Evolutionary conservation across 768 basidiomycete genomes (phyloP).

Genomic region (Fomitopsis serialis): DNA sequence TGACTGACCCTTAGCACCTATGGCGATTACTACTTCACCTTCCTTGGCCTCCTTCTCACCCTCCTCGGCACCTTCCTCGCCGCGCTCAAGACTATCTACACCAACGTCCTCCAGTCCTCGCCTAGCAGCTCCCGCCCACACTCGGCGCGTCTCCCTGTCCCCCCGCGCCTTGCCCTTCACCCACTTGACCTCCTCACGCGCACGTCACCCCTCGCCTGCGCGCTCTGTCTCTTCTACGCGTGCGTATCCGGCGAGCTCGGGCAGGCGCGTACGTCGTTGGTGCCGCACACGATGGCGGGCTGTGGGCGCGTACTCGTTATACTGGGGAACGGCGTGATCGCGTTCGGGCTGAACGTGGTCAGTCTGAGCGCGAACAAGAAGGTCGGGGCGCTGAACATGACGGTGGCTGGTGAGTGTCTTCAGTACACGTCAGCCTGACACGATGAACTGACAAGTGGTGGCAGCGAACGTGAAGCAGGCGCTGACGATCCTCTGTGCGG

Average conservation of each 20-base stretch:
- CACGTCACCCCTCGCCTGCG: slow-evolving; percentile 88
- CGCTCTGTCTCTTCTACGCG: slow-evolving; percentile 79
- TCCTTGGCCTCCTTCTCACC: slow-evolving; percentile 80
- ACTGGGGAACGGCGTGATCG: slow-evolving; percentile 75
- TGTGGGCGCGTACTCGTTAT: slow-evolving; percentile 40
- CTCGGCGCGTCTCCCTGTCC: slow-evolving; percentile 8
- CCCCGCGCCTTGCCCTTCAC: slow-evolving; percentile 40
- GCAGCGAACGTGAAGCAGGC: slow-evolving; percentile 91
- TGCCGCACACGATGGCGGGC: slow-evolving; percentile 1
- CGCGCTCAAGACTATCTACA: slow-evolving; percentile 89
- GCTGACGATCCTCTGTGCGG: slow-evolving; percentile 79
- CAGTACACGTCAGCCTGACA: background rate
- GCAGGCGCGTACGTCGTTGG: slow-evolving; percentile 29
- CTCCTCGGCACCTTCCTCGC: slow-evolving; percentile 89
- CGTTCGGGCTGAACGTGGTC: slow-evolving; percentile 90
- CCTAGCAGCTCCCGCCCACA: slow-evolving; percentile 12
- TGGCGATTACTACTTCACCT: slow-evolving; percentile 92
- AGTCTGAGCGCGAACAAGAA: slow-evolving; percentile 95
- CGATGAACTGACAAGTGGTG: background rate
- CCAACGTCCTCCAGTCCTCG: slow-evolving; percentile 66
- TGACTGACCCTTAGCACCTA: slow-evolving; percentile 57
- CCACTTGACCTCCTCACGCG: slow-evolving; percentile 85
- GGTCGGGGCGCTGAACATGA: slow-evolving; percentile 86
- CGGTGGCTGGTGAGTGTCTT: slow-evolving; percentile 66
- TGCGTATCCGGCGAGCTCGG: slow-evolving; percentile 77